Conservation (phyloP, 345 rosid species). For the Salix suchowensis region DNA sequence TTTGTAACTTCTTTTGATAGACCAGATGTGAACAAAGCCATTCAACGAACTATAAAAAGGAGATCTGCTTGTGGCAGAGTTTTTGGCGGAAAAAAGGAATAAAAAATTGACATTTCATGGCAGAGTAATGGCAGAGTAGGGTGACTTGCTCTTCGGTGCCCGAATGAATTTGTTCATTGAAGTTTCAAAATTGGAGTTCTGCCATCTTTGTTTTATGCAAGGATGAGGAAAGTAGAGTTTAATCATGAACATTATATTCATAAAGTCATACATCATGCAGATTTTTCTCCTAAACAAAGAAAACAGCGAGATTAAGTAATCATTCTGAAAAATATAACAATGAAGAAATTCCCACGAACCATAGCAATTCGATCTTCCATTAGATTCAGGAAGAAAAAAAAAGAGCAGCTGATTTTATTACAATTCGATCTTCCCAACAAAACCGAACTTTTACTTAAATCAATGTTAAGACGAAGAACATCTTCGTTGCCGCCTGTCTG, state of each 20-base stretch:
- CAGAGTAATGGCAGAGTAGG: neutral
- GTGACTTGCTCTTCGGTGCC: neutral
- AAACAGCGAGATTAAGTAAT: neutral
- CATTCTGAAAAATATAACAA: neutral
- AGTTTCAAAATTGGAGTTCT: neutral
- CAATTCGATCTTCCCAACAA: neutral
- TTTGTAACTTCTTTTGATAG: neutral
- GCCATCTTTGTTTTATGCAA: too few species aligned
- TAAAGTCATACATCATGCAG: neutral
- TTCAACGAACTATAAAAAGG: neutral
- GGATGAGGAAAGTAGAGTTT: neutral
- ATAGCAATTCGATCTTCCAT: neutral
- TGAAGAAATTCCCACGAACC: neutral
- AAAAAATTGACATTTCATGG: neutral
- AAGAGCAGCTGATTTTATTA: too few species aligned
- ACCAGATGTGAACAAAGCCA: neutral
- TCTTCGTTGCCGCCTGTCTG: conserved; percentile 29
- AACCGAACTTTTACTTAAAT: conserved; percentile 61
- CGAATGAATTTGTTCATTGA: neutral
- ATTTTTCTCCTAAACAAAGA: neutral
- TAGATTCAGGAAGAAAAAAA: too few species aligned
- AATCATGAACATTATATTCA: neutral
- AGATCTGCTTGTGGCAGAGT: too few species aligned
- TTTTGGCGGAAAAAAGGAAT: too few species aligned
- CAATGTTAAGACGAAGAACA: conserved; percentile 47